phyloP scores from a whole-genome alignment of 2,329 filamentous ascomycete genomes.

The Fusarium sp. region DNA sequence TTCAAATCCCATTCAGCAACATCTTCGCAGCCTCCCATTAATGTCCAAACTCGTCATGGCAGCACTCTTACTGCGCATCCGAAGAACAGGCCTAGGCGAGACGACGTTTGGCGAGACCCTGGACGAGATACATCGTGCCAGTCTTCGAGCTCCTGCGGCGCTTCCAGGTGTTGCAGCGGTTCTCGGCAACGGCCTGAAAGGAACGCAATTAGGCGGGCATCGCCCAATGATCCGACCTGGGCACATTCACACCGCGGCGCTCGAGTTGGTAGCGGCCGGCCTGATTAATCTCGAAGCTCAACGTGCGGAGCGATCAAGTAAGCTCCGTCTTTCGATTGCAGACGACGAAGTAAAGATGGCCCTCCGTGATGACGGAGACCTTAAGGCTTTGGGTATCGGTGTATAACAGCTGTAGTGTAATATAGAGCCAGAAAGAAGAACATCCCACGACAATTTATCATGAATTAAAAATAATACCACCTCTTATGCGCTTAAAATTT shows the following conservation, averaged over 20 bases:
- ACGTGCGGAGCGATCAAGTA: slow-evolving; percentile 86
- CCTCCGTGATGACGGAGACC: slow-evolving; percentile 87
- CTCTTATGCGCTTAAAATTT: slow-evolving; percentile 70
- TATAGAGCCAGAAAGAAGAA: slow-evolving; percentile 31
- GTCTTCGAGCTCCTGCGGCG: slow-evolving; percentile 53
- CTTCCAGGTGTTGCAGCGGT: slow-evolving; percentile 56
- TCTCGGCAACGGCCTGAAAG: slow-evolving; percentile 50
- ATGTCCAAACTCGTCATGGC: slow-evolving; percentile 87
- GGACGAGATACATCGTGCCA: slow-evolving; percentile 73
- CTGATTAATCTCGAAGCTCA: slow-evolving; percentile 86
- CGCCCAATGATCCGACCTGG: slow-evolving; percentile 53
- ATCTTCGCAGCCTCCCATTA: slow-evolving; percentile 84
- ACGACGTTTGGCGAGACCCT: slow-evolving; percentile 90
- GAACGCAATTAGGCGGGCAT: slow-evolving; percentile 47
- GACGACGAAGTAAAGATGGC: slow-evolving; percentile 93
- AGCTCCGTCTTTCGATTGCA: slow-evolving; percentile 85
- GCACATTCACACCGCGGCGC: slow-evolving; percentile 76
- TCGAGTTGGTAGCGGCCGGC: slow-evolving; percentile 88
- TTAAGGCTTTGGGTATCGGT: slow-evolving; percentile 80
- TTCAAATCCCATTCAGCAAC: slow-evolving; percentile 90
- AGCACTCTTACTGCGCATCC: slow-evolving; percentile 81
- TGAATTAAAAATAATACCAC: slow-evolving; percentile 12
- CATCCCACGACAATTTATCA: slow-evolving; percentile 27
- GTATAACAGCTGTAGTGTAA: slow-evolving; percentile 52
- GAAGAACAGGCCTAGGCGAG: slow-evolving; percentile 87